phyloP scores from a whole-genome alignment of 352 stramenopile species.

The Globisporangium nagaii region DNA sequence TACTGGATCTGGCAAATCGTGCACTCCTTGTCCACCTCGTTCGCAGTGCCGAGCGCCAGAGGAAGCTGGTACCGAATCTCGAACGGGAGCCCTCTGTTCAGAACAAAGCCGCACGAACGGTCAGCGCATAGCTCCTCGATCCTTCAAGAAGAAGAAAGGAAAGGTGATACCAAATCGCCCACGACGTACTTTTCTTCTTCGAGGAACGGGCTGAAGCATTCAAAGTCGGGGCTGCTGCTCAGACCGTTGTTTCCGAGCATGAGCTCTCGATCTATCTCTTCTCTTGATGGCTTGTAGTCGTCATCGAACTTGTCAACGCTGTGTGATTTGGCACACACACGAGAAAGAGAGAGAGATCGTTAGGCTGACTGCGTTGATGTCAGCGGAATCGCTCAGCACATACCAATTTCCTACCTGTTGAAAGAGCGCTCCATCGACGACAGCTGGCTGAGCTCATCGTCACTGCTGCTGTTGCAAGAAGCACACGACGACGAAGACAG shows the following conservation, averaged over 20 bases:
- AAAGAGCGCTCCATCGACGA: slow-evolving; percentile 65
- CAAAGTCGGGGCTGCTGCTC: slow-evolving; percentile 67
- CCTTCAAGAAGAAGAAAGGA: not conserved
- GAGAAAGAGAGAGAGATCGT: not conserved
- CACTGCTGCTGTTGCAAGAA: slow-evolving; percentile 53
- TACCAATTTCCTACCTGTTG: slow-evolving; percentile 36
- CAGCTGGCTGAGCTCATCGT: slow-evolving; percentile 73
- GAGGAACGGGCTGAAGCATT: slow-evolving; percentile 60
- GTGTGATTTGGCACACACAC: not conserved
- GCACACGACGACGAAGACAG: not conserved
- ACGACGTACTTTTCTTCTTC: slow-evolving; percentile 58
- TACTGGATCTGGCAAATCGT: slow-evolving; percentile 83
- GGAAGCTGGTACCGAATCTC: slow-evolving; percentile 80
- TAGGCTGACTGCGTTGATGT: too few species aligned
- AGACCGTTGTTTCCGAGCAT: slow-evolving; percentile 48
- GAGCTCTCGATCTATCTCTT: slow-evolving; percentile 63
- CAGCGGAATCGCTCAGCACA: too few species aligned
- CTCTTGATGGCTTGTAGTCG: slow-evolving; percentile 47
- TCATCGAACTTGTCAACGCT: slow-evolving; percentile 39
- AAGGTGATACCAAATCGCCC: not conserved
- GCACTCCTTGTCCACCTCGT: slow-evolving; percentile 82
- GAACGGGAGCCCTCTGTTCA: slow-evolving; percentile 53
- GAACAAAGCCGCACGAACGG: not conserved
- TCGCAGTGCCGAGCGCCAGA: slow-evolving; percentile 67
- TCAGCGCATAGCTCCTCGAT: too few species aligned